These are phyloP conservation scores for Sophora flavescens DNA, from an alignment of 306 rosid genomes.

Conservation along the genomic window DNA sequence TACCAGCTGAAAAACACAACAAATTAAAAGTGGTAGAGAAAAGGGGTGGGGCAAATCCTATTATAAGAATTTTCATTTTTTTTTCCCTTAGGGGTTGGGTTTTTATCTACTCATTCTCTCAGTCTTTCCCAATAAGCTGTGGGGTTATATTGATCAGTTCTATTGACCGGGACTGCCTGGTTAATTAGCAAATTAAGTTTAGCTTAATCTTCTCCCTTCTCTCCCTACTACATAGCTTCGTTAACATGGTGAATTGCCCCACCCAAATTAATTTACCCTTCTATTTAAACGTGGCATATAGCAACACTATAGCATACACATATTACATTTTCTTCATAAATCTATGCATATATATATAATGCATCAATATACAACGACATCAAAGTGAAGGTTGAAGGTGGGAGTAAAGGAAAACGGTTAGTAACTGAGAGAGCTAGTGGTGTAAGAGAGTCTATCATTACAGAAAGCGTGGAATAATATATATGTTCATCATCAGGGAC, in stretches of 20 bases:
- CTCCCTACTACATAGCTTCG: neutral
- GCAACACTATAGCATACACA: too few relatives aligned
- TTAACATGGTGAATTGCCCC: neutral
- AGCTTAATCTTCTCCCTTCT: neutral
- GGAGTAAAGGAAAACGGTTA: neutral
- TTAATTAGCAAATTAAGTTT: conserved; percentile 9
- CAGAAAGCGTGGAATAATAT: too few relatives aligned
- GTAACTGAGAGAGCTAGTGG: neutral
- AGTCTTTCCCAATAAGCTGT: too few relatives aligned
- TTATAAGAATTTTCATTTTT: neutral
- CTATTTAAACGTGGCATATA: too few relatives aligned
- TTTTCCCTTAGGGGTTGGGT: neutral
- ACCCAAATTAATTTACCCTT: too few relatives aligned
- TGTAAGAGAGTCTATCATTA: too few relatives aligned
- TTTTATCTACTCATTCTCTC: neutral
- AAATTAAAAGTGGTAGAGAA: neutral
- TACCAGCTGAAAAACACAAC: too few relatives aligned
- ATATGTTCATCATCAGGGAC: too few relatives aligned
- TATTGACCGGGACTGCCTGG: neutral
- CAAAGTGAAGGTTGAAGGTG: conserved; percentile 5
- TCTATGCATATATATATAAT: neutral
- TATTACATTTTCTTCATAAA: neutral
- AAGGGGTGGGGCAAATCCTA: neutral
- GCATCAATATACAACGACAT: neutral
- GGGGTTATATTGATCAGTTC: too few relatives aligned